Base-by-base conservation (phyloP, 768 basidiomycete genomes). In the Cyclocybe aegerita region DNA sequence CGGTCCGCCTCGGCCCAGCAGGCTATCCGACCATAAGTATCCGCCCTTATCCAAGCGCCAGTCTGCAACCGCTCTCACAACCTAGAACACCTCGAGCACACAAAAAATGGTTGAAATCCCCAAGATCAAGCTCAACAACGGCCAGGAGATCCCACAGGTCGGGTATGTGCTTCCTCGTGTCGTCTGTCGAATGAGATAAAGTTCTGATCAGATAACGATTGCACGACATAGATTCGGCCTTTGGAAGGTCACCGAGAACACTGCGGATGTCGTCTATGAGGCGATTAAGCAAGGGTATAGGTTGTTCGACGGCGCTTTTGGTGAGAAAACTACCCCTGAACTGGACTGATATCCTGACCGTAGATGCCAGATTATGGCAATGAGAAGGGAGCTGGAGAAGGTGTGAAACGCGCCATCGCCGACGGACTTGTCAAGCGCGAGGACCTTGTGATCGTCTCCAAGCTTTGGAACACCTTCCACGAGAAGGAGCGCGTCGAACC, bases 401-500 rank as follows among this genome's bases (percentile, higher is more conserved):
- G 92, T 55, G 78, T 94, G 23, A 77, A 74, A 46, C 81, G 83
- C 10, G 92, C 91, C n/a, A 79, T 94, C 56, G 65, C 72, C 36
- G 90, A 92, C 6, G 91, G 93, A 10, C 63, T 23, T 94, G 87
- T 96, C 50, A 92, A 88, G 69, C 80, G 93, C 33, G 89, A 93
- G 67, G 93, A 96, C 72, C 23, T 96, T 30, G 91, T 89, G 68
- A 87, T 95, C 57, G 91, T 90, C 44, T 90, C 89, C 56, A 94
- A 94, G 81, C 74, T 93, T 92, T 23, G 23, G 93, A 94, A 93
- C 70, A 90, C 89, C 4, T 90, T 86, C 75, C 91, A 96, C 63
- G 82, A 85, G 40, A 79, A 77, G 50, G 85, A 93, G 48, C 85
- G 85, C 62, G 89, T 86, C 59, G 68, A 81, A 57, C 58, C 23